A percentile compares a stretch with the other conserved stretches of the same genome.
phyloP scores from a whole-genome alignment of 2,329 filamentous ascomycete species.

The Penicillium vulpinum region DNA sequence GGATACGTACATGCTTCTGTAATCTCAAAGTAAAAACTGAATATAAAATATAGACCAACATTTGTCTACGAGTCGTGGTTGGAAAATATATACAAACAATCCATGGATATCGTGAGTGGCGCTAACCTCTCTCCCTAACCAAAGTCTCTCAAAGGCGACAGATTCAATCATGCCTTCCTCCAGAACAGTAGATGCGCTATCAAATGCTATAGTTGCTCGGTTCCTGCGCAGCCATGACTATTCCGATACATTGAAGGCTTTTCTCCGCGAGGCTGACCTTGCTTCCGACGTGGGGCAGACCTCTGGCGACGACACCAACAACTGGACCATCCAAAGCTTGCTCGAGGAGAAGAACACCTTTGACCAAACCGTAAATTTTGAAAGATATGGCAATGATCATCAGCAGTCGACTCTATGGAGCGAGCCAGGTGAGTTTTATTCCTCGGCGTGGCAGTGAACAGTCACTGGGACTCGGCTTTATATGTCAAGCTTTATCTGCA shows the following conservation, averaged over 20 bases:
- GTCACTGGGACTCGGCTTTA: not conserved
- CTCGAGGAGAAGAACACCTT: conserved; percentile 61
- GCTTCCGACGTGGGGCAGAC: conserved; percentile 50
- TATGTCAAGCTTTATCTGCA: not conserved
- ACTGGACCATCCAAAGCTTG: conserved; percentile 60
- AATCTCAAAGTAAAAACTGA: not conserved
- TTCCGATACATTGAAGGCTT: conserved; percentile 56
- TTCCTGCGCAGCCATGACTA: conserved; percentile 47
- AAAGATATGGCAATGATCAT: conserved; percentile 54
- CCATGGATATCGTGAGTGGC: not conserved
- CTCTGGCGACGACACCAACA: conserved; percentile 34
- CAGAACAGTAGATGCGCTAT: conserved; percentile 23
- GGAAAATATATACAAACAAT: not conserved
- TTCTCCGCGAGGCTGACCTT: conserved; percentile 58
- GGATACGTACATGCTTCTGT: not conserved
- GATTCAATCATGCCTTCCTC: conserved; percentile 17
- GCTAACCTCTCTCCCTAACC: not conserved
- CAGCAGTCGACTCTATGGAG: conserved; percentile 48
- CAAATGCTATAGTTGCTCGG: conserved; percentile 43
- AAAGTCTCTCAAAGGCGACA: not conserved
- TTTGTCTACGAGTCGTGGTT: not conserved
- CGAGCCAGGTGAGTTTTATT: conserved; percentile 43
- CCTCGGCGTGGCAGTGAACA: not conserved
- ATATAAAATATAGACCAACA: not conserved
- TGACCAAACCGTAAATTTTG: conserved; percentile 57